Evolutionary conservation across 1,284 basidiomycete genomes (phyloP), one percentile per base, ranked within the genome.

Genomic region (Ustilago vetiveriae): DNA sequence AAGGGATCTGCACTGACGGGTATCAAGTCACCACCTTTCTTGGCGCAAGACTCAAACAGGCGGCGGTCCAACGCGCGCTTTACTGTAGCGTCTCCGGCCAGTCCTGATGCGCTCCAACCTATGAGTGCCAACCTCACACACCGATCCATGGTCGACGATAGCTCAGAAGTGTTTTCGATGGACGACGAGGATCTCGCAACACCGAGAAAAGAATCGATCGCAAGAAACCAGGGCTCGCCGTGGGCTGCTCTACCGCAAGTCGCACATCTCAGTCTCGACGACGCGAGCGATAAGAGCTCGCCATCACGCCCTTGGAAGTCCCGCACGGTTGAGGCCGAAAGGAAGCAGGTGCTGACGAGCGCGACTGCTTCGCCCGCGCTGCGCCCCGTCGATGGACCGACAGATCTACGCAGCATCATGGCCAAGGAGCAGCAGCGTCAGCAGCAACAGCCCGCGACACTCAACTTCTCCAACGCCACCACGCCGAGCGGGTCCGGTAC

Each of bases 391-490:
- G 60, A 64, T 22, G 43, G 36, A 9, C 42, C 53, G 8, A 44
- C 36, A 9, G 92, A 95, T 77, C 88, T 96, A 85, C 89, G 90
- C 71, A 85, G 87, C 19, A 89, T 97, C 63, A 92, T 96, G 88
- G 91, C 90, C 0, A 91, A 27, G 37, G 70, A 67, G 55, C 57
- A 60, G 72, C 55, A 56, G 33, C 52, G 50, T 22, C 59, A 70
- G 47, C 68, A 71, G 46, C 56, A 60, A 22, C 52, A 59, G 3
- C n/a, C 58, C 3, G 24, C 47, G 4, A 24, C 39, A 14, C 27
- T 45, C 3, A 37, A 43, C 8, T 32, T 45, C 9, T 55, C 64
- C 17, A 58, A 51, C n/a, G 49, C 64, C 2, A 48, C 47, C 9
- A 66, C 67, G 4, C 71, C 71, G 5, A 52, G 47, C 16, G 57